Conservation (phyloP, 2,329 filamentous ascomycete genomes). For the Knufia fluminis region DNA sequence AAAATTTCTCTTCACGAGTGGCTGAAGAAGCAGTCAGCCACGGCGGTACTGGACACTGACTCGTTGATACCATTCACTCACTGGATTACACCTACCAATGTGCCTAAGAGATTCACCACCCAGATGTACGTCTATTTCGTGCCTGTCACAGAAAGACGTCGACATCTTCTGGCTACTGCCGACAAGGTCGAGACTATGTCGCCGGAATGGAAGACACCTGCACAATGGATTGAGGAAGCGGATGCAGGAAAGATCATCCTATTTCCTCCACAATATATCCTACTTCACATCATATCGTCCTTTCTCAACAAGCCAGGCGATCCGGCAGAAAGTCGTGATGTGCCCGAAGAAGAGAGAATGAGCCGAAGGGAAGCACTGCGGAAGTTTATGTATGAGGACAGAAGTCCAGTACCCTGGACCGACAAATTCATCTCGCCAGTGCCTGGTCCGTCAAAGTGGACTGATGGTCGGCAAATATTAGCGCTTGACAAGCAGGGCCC, state of each 20-base stretch:
- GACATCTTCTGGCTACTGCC: constrained; percentile 52
- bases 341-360: constrained; percentile 16
- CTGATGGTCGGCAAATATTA: constrained; percentile 44
- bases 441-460: constrained; percentile 26
- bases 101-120: constrained; percentile 74
- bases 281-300: constrained; percentile 43
- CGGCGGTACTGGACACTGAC: constrained; percentile 50
- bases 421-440: constrained; percentile 40
- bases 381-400: constrained; percentile 37
- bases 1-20: constrained; percentile 60
- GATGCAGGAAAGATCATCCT: constrained; percentile 61
- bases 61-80: constrained; percentile 69
- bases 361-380: constrained; percentile 37
- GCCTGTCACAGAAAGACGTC: constrained; percentile 27
- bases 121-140: constrained; percentile 84
- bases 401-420: constrained; percentile 35
- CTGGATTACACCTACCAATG: constrained; percentile 65
- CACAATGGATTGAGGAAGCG: constrained; percentile 60
- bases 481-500: constrained; percentile 46
- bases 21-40: constrained; percentile 34
- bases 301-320: constrained; percentile 38
- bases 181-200: constrained; percentile 63
- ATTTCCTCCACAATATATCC: constrained; percentile 76
- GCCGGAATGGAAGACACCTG: constrained; percentile 64
- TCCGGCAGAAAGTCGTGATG: constrained; percentile 6